Percentiles rank a stretch among this genome's conserved stretches.
These are phyloP conservation scores for Trichophyton benhamiae DNA, from an alignment of 2,329 filamentous ascomycete species.

Conservation along the genomic window DNA sequence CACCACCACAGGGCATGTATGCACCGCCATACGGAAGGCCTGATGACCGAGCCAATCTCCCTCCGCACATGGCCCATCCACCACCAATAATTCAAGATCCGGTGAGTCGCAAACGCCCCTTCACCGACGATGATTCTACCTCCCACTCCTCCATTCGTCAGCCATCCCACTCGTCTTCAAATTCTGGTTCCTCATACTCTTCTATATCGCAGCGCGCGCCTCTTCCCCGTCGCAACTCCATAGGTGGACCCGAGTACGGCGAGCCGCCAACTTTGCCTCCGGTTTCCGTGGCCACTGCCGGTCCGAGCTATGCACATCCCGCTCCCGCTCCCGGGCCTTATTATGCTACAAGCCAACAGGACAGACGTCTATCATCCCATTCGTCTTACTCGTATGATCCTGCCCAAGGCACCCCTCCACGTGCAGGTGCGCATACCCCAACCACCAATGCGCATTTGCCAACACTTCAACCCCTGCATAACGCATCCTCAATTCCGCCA, in stretches of 20 bases:
- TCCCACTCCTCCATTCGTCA: constrained; percentile 11
- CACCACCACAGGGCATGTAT: constrained; percentile 32
- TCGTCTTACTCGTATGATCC: constrained; percentile 33
- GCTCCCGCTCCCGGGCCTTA: constrained; percentile 25
- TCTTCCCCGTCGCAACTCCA: constrained; percentile 32
- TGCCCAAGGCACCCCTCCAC: constrained; percentile 28
- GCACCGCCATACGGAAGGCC: constrained; percentile 25
- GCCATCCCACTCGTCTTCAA: constrained; percentile 16
- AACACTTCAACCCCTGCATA: constrained; percentile 24
- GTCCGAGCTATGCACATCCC: constrained; percentile 31
- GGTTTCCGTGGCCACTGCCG: constrained; percentile 34
- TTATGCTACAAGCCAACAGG: constrained; percentile 26
- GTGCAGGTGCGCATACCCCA: constrained; percentile 24
- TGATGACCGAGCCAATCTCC: constrained; percentile 17
- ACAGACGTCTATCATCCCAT: constrained; percentile 35
- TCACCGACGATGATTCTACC: constrained; percentile 13
- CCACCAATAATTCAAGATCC: constrained; percentile 30
- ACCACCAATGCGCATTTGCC: constrained; percentile 22
- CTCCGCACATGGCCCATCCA: constrained; percentile 26
- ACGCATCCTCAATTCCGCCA: constrained; percentile 18
- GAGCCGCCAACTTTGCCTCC: constrained; percentile 37
- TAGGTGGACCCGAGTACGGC: constrained; percentile 35
- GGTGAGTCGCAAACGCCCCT: constrained; percentile 30
- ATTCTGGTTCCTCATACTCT: constrained; percentile 22
- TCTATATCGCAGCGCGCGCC: constrained; percentile 26